Conservation (phyloP, 2,329 filamentous ascomycete species). For the Apiospora arundinis region DNA sequence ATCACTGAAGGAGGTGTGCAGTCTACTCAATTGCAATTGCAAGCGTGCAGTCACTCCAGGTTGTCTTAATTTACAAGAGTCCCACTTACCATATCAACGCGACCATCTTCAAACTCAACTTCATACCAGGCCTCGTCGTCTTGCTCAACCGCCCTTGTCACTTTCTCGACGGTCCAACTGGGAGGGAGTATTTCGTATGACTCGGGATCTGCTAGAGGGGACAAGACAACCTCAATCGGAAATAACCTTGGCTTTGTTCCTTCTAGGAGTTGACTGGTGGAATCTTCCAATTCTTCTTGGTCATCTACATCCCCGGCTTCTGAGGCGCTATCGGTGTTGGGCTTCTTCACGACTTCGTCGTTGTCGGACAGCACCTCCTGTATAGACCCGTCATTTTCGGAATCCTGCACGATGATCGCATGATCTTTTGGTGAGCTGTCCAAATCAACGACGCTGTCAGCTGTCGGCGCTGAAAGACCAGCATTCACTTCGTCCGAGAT, state of each 20-base stretch:
- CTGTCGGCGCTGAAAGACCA: background rate
- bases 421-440: background rate
- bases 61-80: constrained; percentile 29
- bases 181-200: constrained; percentile 34
- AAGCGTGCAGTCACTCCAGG: background rate
- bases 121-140: constrained; percentile 39
- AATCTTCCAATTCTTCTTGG: background rate
- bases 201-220: constrained; percentile 33
- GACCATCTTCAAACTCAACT: constrained; percentile 55
- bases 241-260: constrained; percentile 24
- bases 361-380: background rate
- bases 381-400: background rate
- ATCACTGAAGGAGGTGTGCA: background rate
- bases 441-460: background rate
- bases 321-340: background rate
- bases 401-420: background rate
- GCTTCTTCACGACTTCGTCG: background rate
- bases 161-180: constrained; percentile 46
- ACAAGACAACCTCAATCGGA: constrained; percentile 40
- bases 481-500: background rate
- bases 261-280: background rate
- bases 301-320: background rate
- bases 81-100: constrained; percentile 50
- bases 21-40: background rate
- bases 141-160: constrained; percentile 41